Base-by-base conservation (phyloP, 2,329 filamentous ascomycete species). In the Aspergillus vadensis region DNA sequence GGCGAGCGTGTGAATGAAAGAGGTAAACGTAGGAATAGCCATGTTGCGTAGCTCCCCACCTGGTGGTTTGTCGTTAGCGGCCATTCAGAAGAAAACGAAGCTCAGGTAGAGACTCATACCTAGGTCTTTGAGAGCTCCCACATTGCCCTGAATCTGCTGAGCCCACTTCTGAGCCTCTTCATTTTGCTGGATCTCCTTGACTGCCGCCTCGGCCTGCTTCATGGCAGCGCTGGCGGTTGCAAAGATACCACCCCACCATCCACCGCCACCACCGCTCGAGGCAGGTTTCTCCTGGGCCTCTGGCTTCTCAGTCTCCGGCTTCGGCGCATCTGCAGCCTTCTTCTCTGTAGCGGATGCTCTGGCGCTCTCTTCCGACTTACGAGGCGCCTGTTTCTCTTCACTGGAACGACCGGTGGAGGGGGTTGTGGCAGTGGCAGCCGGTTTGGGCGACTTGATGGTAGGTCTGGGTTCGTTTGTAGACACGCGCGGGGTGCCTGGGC, bases 131-230 rank as follows among this genome's bases (percentile, higher is more conserved):
- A 98, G 81, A 32, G 87, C 88, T 48, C 89, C 90, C 52, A 96
- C 91, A 73, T 97, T 97, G 61, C 92, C 93, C 72, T 89, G 89
- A 58, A 98, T 90, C 75, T 98, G 94, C 56, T 97, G 91, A 1
- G 93, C 91, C 92, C 94, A 99, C 75, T 91, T 91, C 80, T 94
- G 93, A 55, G 94, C 95, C 76, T 99, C 95, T 73, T 98, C 92
- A 70, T 96, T 97, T 74, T 95, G 89, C 75, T 97, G 91, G 51
- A 99, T 93, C 76, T 98, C 92, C 75, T 94, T 96, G 65, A 96
- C 93, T 0, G 93, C 90, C 7, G 89, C 91, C 78, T 97, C 93
- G 50, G 95, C 94, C 76, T 94, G 91, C 81, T 96, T 96, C 78
- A 96, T 85, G 36, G 83, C 83, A 53, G 83, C 82, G 57, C 81